phyloP scores from a whole-genome alignment of 257 asterid genomes.

The Nicotiana paniculata region DNA sequence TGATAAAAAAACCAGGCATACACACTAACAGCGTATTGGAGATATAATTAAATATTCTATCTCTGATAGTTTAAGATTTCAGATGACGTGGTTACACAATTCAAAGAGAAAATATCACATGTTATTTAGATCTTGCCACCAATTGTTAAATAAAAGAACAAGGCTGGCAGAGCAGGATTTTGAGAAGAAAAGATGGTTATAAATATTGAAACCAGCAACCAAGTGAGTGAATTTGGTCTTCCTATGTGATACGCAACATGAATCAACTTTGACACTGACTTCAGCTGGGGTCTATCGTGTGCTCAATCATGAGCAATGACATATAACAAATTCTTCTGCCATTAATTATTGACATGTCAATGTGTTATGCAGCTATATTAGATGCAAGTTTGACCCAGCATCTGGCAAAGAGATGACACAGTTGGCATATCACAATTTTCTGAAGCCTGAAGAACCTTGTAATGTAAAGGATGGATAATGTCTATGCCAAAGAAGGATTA shows the following conservation, averaged over 20 bases:
- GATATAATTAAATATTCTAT: background rate
- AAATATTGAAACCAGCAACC: no score
- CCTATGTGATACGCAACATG: background rate
- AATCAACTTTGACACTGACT: background rate
- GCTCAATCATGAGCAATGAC: background rate
- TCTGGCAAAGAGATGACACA: slow-evolving; percentile 77
- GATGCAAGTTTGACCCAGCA: slow-evolving; percentile 64
- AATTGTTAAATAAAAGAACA: no score
- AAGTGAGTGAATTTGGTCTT: background rate
- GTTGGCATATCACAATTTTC: slow-evolving; percentile 72
- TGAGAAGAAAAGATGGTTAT: no score
- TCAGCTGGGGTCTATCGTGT: background rate
- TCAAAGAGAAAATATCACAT: no score
- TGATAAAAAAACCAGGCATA: background rate
- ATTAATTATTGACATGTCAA: background rate
- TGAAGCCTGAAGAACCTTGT: slow-evolving; percentile 43
- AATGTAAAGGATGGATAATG: background rate
- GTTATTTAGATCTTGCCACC: no score
- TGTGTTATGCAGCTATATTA: slow-evolving; percentile 42
- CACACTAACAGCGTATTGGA: background rate
- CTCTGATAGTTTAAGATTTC: no score
- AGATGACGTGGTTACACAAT: no score
- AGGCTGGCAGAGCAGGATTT: no score
- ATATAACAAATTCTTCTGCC: background rate
- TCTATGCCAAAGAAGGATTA: background rate